Base-by-base conservation (phyloP, 2,329 filamentous ascomycete species). In the Alternaria burnsii region DNA sequence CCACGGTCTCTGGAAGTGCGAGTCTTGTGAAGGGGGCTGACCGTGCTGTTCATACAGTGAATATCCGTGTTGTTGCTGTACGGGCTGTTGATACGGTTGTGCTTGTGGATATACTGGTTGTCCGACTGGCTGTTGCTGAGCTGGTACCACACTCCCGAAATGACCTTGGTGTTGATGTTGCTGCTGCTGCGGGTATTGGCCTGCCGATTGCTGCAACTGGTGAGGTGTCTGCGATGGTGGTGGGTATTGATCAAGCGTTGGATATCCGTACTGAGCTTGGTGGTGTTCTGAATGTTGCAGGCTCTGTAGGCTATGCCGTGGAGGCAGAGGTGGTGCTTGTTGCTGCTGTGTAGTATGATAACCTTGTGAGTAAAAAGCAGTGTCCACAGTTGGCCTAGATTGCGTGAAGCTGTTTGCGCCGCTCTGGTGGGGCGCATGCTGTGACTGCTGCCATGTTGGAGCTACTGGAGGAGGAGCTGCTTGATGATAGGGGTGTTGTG, bases 381-480 rank as follows among this genome's bases (percentile, higher is more conserved):
- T 67, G 34, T 75, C 68, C n/a, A 69, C 68, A 11, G 41, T 66
- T 7, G 75, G 69, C 41, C 70, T 75, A 5, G 73, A 71, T 41
- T 77, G 76, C 32, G 56, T 74, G 58, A 73, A 78, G 54, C 72
- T 76, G 62, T 72, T 73, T n/a, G 46, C 55, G 8, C 65, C 70
- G 14, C 70, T 66, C 40, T 77, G 75, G n/a, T 72, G 59, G 10
- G 75, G 71, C 11, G 74, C 72, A 64, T 77, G 74, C 38, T 75
- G 71, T n/a, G 71, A 68, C 44, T 78, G 77, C 43, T 77, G 72
- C 77, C 76, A 79, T 38, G 74, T 74, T 28, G 76, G 73, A 36
- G 76, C 64, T 61, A 76, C 75, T 32, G 76, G 72, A 43, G 71
- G 70, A 43, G 72, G 71, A 48, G 71, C 61, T 53, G 68, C 56